Evolutionary conservation across 75 land plant species (phyloP).

Genomic region (Selaginella tamariscina): DNA sequence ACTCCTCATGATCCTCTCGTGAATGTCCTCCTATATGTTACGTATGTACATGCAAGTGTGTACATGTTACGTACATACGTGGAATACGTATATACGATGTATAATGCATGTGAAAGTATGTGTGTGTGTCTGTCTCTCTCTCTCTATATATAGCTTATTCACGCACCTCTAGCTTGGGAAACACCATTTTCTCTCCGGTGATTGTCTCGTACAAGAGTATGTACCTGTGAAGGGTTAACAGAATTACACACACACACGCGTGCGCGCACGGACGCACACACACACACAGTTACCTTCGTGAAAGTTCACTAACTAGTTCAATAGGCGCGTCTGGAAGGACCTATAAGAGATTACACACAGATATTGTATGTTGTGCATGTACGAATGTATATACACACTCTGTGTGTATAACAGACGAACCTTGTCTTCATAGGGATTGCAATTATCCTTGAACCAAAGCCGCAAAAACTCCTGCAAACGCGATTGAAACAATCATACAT

Average conservation of each 20-base stretch:
- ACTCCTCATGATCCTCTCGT: neutral
- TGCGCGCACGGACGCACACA: too few species aligned
- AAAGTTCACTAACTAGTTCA: slow-evolving; percentile 79
- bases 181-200: slow-evolving; percentile 47
- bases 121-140: too few species aligned
- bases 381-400: too few species aligned
- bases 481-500: too few species aligned
- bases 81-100: too few species aligned
- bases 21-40: neutral
- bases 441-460: slow-evolving; percentile 81
- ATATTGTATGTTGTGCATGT: too few species aligned
- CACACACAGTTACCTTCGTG: slow-evolving; percentile 92
- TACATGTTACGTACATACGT: too few species aligned
- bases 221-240: slow-evolving; percentile 56
- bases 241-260: too few species aligned
- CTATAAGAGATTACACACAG: slow-evolving; percentile 37
- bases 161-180: slow-evolving; percentile 37
- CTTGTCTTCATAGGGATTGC: slow-evolving; percentile 92
- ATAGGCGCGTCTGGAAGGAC: slow-evolving; percentile 80
- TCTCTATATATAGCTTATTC: neutral
- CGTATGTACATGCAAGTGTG: neutral
- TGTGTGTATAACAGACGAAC: slow-evolving; percentile 29
- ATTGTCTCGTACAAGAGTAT: slow-evolving; percentile 83
- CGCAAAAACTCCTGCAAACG: slow-evolving; percentile 87
- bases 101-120: too few species aligned